These are phyloP conservation scores for Leishmania turanica DNA, from an alignment of 208 protist species.

Conservation along the genomic window DNA sequence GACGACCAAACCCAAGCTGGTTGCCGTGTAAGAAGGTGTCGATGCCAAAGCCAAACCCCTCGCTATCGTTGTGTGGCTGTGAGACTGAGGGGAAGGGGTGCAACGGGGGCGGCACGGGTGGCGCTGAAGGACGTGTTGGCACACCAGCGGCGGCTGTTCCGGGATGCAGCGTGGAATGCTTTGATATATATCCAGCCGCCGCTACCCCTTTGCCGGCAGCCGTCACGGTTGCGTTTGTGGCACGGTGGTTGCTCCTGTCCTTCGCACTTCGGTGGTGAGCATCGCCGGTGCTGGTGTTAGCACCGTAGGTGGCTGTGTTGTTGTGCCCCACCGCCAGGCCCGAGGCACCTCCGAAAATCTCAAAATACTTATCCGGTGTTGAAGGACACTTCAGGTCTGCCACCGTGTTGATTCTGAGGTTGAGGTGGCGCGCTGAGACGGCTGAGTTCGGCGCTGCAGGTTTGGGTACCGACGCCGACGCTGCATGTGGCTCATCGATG, in stretches of 20 bases:
- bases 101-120: not conserved
- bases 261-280: not conserved
- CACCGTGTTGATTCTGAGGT: conserved; percentile 10
- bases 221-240: not conserved
- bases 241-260: not conserved
- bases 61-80: not conserved
- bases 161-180: not conserved
- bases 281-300: not conserved
- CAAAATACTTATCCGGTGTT: conserved; percentile 16
- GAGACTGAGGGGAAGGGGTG: not conserved
- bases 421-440: not conserved
- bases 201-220: not conserved
- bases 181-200: not conserved
- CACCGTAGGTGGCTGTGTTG: not conserved
- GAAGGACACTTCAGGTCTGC: not conserved
- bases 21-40: conserved; percentile 68
- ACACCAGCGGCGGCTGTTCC: not conserved
- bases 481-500: conserved; percentile 10
- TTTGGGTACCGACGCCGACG: not conserved
- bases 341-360: conserved; percentile 6
- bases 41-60: conserved; percentile 64
- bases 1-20: conserved; percentile 63
- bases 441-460: not conserved
- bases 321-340: not conserved
- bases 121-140: not conserved